Evolutionary conservation across 129 eudicot genomes (phyloP), one percentile per base, ranked within the genome.

Genomic region (Deinandra increscens): DNA sequence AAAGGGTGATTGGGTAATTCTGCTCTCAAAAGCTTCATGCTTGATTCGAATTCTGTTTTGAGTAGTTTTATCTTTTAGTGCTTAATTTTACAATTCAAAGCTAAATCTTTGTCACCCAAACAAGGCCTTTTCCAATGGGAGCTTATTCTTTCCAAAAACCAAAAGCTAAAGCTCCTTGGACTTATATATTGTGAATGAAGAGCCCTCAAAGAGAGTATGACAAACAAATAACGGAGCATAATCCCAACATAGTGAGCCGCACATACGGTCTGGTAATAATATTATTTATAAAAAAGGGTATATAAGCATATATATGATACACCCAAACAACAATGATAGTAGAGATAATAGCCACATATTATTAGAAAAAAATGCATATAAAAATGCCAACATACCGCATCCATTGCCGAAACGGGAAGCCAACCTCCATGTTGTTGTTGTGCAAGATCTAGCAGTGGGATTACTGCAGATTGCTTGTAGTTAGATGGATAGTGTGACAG

Each of bases 331-430:
- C 23, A 33, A 60, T 45, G 63, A 59, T 22, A 48, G 9, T 37
- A 39, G 7, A 54, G 53, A 39, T 39, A 54, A 4, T 48, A 23
- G 62, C 14, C 56, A 75, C 29, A 20, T 33, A 29, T 38, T 7
- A 10, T 5, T n/a, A 12, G 10, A 36, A 13, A 8, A 33, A 56
- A 15, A 20, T 33, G 58, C 45, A 72, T 13, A 51, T 51, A 18
- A 46, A 60, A 7, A 48, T 31, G 63, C 20, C 63, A 69, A 82
- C 54, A 71, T 34, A 53, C 99, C 76, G 88, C 97, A 82, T 94
- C 86, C 99, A 94, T 94, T 49, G 99, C 97, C 62, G 99, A 90
- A 83, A 94, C 99, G 53, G 99, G 90, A 75, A 94, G 99, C 99
- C 99, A 94, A 20, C 99, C 99, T 20, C 97, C 97, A 84, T 89